Conservation (phyloP, 108 stramenopile genomes). For the Cafeteria roenbergensis region DNA sequence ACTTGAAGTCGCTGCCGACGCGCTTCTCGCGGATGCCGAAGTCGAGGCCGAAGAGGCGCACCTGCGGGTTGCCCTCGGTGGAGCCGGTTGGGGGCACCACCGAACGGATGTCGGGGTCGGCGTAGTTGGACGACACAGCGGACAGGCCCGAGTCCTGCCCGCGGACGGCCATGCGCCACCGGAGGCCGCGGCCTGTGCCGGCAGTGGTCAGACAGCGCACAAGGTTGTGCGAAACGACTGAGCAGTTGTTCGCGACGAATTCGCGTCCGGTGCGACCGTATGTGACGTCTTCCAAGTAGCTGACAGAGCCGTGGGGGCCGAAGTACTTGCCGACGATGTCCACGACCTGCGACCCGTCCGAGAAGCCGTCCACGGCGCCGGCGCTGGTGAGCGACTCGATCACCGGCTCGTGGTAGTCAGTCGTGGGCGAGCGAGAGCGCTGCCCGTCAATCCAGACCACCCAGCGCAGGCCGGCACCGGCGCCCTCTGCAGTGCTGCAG, state of each 20-base stretch:
- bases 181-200: neutral
- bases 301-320: slow-evolving; percentile 3
- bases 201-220: neutral
- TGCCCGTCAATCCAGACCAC: slow-evolving; percentile 20
- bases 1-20: neutral
- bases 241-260: neutral
- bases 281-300: slow-evolving; percentile 18
- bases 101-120: neutral
- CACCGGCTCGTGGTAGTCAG: slow-evolving; percentile 15
- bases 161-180: neutral
- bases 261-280: slow-evolving; percentile 11
- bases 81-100: neutral
- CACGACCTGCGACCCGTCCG: slow-evolving; percentile 11
- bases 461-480: slow-evolving; percentile 24
- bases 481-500: slow-evolving; percentile 21
- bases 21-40: neutral
- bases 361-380: neutral
- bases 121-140: neutral
- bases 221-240: neutral
- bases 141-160: neutral
- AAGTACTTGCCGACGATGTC: slow-evolving; percentile 17
- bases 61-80: neutral
- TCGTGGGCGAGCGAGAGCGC: slow-evolving; percentile 12
- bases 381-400: neutral
- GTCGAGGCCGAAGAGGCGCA: neutral